Evolutionary conservation across 305 asterid genomes (phyloP).

Genomic region (Andrographis paniculata): DNA sequence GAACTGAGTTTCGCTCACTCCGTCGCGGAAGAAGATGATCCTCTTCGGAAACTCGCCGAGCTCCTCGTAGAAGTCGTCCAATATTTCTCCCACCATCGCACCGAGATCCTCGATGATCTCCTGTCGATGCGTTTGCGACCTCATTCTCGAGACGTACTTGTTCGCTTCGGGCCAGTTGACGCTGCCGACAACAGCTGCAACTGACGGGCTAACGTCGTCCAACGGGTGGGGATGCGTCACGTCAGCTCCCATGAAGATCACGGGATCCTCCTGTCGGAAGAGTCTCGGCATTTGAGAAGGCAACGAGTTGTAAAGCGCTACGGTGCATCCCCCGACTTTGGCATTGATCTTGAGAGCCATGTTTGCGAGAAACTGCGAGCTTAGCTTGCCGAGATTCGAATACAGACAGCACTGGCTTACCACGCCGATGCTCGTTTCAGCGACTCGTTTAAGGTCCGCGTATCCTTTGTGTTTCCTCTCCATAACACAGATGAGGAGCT

Average conservation of each 20-base stretch:
- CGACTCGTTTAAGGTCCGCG: slow-evolving; percentile 78
- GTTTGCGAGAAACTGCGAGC: slow-evolving; percentile 79
- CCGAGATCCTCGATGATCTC: slow-evolving; percentile 77
- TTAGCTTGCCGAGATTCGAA: slow-evolving; percentile 47
- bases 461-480: slow-evolving; percentile 93
- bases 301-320: slow-evolving; percentile 61
- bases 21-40: slow-evolving; percentile 82
- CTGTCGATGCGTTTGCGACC: slow-evolving; percentile 82
- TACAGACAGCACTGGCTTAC: slow-evolving; percentile 88
- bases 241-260: slow-evolving; percentile 93
- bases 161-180: slow-evolving; percentile 92
- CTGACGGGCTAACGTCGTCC: slow-evolving; percentile 82
- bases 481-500: slow-evolving; percentile 84
- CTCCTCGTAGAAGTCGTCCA: slow-evolving; percentile 56
- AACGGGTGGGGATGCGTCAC: slow-evolving; percentile 94
- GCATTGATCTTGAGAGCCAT: slow-evolving; percentile 92
- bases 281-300: slow-evolving; percentile 77
- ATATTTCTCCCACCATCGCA: slow-evolving; percentile 59
- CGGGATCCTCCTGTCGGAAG: slow-evolving; percentile 52
- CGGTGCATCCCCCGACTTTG: slow-evolving; percentile 90
- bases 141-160: slow-evolving; percentile 77
- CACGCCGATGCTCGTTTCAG: slow-evolving; percentile 75
- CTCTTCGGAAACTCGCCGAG: slow-evolving; percentile 49
- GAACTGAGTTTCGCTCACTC: slow-evolving; percentile 92
- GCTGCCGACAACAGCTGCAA: slow-evolving; percentile 96